Evolutionary conservation across 306 rosid genomes (phyloP).

Genomic region (Hippophae rhamnoides): DNA sequence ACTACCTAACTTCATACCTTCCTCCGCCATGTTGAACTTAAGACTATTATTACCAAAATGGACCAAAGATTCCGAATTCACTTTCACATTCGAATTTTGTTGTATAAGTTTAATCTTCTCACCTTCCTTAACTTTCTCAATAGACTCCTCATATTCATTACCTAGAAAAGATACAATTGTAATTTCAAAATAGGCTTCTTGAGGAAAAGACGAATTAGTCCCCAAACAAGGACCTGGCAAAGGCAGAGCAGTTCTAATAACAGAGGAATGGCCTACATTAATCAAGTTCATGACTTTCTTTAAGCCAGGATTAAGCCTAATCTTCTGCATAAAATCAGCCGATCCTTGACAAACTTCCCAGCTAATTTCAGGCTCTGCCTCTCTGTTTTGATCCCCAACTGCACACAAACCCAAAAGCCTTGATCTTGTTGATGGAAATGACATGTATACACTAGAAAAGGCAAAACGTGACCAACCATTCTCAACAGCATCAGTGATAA

Average conservation of each 20-base stretch:
- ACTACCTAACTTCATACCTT: conserved; percentile 40
- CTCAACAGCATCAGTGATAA: conserved; percentile 74
- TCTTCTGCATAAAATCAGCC: conserved; percentile 75
- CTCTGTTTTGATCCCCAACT: conserved; percentile 37
- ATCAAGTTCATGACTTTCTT: conserved; percentile 24
- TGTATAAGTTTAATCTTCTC: conserved; percentile 59
- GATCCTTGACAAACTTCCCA: conserved; percentile 80
- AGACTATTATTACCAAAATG: conserved; percentile 24
- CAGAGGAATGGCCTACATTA: conserved; percentile 30
- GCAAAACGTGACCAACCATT: conserved; percentile 90
- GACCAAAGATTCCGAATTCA: conserved; percentile 51
- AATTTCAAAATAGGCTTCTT: conserved; percentile 87
- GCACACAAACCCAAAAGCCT: conserved; percentile 47
- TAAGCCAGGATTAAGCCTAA: conserved; percentile 66
- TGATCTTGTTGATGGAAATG: conserved; percentile 44
- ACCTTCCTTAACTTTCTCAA: conserved; percentile 41
- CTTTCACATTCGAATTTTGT: conserved; percentile 31
- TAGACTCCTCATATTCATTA: conserved; percentile 28
- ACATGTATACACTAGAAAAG: conserved; percentile 25
- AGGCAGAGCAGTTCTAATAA: conserved; percentile 57
- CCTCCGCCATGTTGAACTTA: conserved; percentile 32
- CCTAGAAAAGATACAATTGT: conserved; percentile 38
- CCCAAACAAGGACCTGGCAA: conserved; percentile 82
- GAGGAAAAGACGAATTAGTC: conserved; percentile 57
- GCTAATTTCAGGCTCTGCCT: conserved; percentile 51